Evolutionary conservation across 768 basidiomycete species (phyloP), one percentile per base, ranked within the genome.

Genomic region (Scleroderma bovista): DNA sequence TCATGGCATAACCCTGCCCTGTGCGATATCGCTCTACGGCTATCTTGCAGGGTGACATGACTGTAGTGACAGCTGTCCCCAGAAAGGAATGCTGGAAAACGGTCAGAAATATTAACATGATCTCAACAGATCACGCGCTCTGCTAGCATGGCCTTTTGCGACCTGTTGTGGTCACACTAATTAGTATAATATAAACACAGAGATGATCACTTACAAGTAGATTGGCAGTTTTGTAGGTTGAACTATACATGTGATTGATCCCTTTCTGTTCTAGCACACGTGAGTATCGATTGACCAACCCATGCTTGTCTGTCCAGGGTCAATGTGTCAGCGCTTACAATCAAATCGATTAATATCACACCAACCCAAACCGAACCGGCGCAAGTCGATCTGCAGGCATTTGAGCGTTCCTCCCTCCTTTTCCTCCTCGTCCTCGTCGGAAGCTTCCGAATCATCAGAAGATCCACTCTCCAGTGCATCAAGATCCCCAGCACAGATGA

Each of bases 171-270:
- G 22, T 9, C 5, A 29, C 26, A 4, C 26, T 53, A 29, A 44
- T 19, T 4, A 39, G 22, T 26, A 42, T 42, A 22, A 42, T 16
- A 7, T 13, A 17, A 23, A 24, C 22, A 16, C 7, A 13, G 20
- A 36, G 42, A 34, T 24, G 3, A 29, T 43, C 48, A 26, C 37
- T 22, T 57, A 89, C 86, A 57, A 89, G 70, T 29, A 91, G 65
- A 65, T 91, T 90, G 49, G 88, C 88, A 6, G 84, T 86, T 68
- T 86, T 86, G 62, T 81, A 84, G n/a, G 88, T 88, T 39, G 86
- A 87, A 50, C 82, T 85, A 61, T 89, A 90, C 79, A 90, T 84
- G 61, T 88, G 86, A 67, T 88, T 86, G 61, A 91, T 83, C 11
- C 79, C 78, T 57, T 84, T 83, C 55, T 79, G 74, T 50, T 85